These are phyloP conservation scores for Corylus heterophylla DNA, from an alignment of 306 rosid species.

Conservation along the genomic window DNA sequence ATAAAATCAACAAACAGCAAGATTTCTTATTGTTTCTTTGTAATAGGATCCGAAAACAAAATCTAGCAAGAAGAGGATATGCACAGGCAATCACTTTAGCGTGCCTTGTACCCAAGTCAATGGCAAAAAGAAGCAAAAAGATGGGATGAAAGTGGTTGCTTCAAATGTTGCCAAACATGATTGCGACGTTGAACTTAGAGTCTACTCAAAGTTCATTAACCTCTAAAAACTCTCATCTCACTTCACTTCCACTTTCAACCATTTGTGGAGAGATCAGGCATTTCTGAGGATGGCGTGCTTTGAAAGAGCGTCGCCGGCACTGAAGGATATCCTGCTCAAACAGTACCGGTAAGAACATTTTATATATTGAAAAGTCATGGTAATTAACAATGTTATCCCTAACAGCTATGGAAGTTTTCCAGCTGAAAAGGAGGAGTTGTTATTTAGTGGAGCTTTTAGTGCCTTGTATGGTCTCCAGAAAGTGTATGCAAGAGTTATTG, in stretches of 20 bases:
- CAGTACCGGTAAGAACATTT: constrained; percentile 51
- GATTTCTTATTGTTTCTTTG: no score
- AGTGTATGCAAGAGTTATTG: neutral
- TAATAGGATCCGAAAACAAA: no score
- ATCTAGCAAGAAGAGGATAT: no score
- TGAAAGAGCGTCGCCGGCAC: constrained; percentile 77
- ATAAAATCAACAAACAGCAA: no score
- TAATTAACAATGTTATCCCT: no score
- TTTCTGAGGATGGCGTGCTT: constrained; percentile 65
- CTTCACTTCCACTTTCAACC: constrained; percentile 22
- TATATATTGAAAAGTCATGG: neutral
- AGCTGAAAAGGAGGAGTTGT: neutral
- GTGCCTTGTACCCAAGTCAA: constrained; percentile 7
- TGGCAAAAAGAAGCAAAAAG: neutral
- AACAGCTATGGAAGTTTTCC: neutral
- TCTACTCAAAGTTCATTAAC: constrained; percentile 51
- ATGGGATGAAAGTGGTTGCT: constrained; percentile 38
- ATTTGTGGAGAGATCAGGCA: constrained; percentile 8
- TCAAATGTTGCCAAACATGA: constrained; percentile 65
- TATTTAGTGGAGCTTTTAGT: neutral
- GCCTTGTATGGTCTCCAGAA: neutral
- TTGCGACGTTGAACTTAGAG: constrained; percentile 51
- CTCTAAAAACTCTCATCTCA: constrained; percentile 25
- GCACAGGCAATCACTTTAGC: neutral
- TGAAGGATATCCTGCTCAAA: constrained; percentile 71